Evolutionary conservation across 2,329 filamentous ascomycete species (phyloP), one percentile per base, ranked within the genome.

Genomic region (Cladophialophora psammophila): DNA sequence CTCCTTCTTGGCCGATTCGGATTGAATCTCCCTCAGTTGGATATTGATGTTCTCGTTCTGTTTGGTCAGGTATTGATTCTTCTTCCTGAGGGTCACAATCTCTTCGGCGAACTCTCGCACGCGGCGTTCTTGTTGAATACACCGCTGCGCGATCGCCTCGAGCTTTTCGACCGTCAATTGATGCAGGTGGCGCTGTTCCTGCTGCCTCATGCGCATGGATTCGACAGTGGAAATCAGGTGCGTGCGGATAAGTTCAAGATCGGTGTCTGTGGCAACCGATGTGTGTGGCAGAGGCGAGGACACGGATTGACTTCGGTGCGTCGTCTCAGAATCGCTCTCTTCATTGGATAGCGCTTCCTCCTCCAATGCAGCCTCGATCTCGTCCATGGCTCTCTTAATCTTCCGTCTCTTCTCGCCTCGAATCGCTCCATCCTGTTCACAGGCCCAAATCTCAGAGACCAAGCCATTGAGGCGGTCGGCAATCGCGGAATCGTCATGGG

Each of bases 171-270:
- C 59, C 10, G 70, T 65, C 63, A 73, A 48, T 40, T 69, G 64
- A 60, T 73, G 68, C 13, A 73, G 61, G 57, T 73, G 72, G 8
- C 57, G 58, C 56, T 73, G 72, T 58, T 73, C 72, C 50, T 72
- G 68, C 32, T 72, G 68, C n/a, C 72, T 61, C 66, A 72, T 66
- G 53, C 71, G 71, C 72, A 73, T 72, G 1, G 71, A 68, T 12
- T 64, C 61, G 32, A 73, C 68, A 7, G 69, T 73, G 36, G 65
- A 60, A 5, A 65, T 58, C 15, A 73, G 63, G 40, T 58, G 60
- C 2, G 38, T 50, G 26, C 63, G 71, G 56, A 71, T 60, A 3
- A 53, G 36, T 18, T 66, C 64, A n/a, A 71, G 57, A 5, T 70
- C 67, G 13, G 40, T 6, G 4, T 66, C 59, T 34, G 55, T 18